phyloP scores from a whole-genome alignment of 495 filamentous ascomycete genomes.

The Penicillium canariense region DNA sequence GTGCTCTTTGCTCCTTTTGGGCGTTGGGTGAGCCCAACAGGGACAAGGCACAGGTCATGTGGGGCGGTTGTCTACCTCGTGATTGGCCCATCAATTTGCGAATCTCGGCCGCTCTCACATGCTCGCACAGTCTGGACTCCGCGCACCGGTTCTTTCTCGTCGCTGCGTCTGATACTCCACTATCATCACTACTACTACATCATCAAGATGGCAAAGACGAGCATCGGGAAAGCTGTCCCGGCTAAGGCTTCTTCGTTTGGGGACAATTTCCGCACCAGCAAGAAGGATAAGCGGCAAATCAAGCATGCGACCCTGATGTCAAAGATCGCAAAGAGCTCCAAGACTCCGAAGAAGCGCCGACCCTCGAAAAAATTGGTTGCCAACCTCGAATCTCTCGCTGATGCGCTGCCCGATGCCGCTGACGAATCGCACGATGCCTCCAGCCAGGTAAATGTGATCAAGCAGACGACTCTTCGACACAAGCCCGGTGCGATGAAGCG shows the following conservation, averaged over 20 bases:
- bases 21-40: slow-evolving; percentile 11
- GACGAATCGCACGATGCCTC: slow-evolving; percentile 29
- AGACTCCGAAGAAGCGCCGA: slow-evolving; percentile 58
- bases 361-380: slow-evolving; percentile 72
- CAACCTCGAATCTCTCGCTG: slow-evolving; percentile 72
- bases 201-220: slow-evolving; percentile 24
- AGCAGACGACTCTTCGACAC: slow-evolving; percentile 67
- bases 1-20: neutral
- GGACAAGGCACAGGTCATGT: slow-evolving; percentile 11
- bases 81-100: neutral
- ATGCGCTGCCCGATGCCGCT: slow-evolving; percentile 66
- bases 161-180: neutral
- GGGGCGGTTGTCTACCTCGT: too few relatives aligned
- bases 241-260: slow-evolving; percentile 29
- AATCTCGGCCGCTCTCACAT: too few relatives aligned
- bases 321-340: slow-evolving; percentile 65
- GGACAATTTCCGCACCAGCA: slow-evolving; percentile 59
- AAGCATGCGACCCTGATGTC: slow-evolving; percentile 74
- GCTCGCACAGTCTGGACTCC: too few relatives aligned
- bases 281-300: slow-evolving; percentile 73
- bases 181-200: neutral
- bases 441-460: slow-evolving; percentile 51
- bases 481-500: slow-evolving; percentile 78
- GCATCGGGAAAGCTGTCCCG: slow-evolving; percentile 26
- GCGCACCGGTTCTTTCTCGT: slow-evolving; percentile 15